Evolutionary conservation across 2,329 filamentous ascomycete genomes (phyloP).

Genomic region (Hortaea sp.): DNA sequence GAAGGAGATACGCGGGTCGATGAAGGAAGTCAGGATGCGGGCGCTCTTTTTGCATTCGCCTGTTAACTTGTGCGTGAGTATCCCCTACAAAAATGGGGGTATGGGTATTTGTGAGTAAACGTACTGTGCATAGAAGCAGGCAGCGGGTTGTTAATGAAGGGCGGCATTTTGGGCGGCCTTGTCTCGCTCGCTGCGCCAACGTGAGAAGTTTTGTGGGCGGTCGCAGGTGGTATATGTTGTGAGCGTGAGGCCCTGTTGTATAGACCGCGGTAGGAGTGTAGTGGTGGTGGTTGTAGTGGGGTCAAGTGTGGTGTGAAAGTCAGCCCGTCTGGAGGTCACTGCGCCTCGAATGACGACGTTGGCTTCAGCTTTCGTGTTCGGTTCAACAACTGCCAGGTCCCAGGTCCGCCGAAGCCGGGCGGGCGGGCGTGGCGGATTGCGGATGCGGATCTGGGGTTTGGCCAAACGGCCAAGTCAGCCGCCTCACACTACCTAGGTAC

Average conservation of each 20-base stretch:
- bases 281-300: too few species aligned
- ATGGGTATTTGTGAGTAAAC: slow-evolving; percentile 15
- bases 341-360: neutral
- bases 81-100: neutral
- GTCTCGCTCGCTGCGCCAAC: neutral
- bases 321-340: neutral
- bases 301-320: too few species aligned
- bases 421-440: neutral
- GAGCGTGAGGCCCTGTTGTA: too few species aligned
- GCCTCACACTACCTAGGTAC: too few species aligned
- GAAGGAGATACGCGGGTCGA: slow-evolving; percentile 87
- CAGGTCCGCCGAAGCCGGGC: neutral
- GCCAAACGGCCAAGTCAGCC: too few species aligned
- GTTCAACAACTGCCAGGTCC: neutral
- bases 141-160: slow-evolving; percentile 45
- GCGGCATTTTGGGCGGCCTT: slow-evolving; percentile 27
- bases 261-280: too few species aligned
- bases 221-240: neutral
- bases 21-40: slow-evolving; percentile 89
- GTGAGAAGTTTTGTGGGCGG: neutral
- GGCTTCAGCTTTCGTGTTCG: neutral
- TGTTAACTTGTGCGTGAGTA: slow-evolving; percentile 29
- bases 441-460: too few species aligned
- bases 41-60: slow-evolving; percentile 96
- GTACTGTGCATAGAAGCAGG: slow-evolving; percentile 44